Evolutionary conservation across 139 green algal genomes (phyloP), one percentile per base, ranked within the genome.

Genomic region (Nannochloris sp.): DNA sequence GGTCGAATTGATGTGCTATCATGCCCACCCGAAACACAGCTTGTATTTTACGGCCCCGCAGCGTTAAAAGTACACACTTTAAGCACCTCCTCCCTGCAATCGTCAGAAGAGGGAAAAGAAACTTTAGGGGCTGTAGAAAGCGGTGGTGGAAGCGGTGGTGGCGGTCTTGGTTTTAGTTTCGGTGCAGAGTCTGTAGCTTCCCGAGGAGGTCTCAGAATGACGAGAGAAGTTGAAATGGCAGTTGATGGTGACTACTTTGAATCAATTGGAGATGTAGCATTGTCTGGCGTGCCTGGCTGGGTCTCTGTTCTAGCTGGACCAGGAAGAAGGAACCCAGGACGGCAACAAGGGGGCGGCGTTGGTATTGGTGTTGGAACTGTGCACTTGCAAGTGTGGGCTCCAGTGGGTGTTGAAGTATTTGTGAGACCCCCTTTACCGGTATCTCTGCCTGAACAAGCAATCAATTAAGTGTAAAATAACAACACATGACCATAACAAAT

Each of bases 351-450:
- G n/a, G 32, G 9, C 27, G 19, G 19, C 24, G 33, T 39, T 42
- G 10, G 6, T 44, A 3, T 65, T 23, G 29, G 29, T 15, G 23
- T 62, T 29, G 58, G 42, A 15, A 8, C 5, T 14, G 54, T 79
- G 37, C 57, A 31, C 34, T 30, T 96, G 38, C 44, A 74, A 0
- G 75, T 96, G 25, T 95, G 84, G 78, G 79, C 70, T 10, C 87
- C 89, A 1, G 60, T 69, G 1, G 92, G 92, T 1, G 74, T 98
- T 7, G 89, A 98, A 73, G 88, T 92, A 54, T 95, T 93, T 69
- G 42, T 87, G 36, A 70, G 92, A 12, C 75, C 82, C n/a, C 79
- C 87, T 4, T 57, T 97, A 67, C 91, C 91, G 1, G 25, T 75
- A 6, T 36, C 53, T n/a, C 53, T 2, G 9, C 48, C 60, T n/a